Conservation (phyloP, 176 grass and related monocot species). For the Ensete glaucum region DNA sequence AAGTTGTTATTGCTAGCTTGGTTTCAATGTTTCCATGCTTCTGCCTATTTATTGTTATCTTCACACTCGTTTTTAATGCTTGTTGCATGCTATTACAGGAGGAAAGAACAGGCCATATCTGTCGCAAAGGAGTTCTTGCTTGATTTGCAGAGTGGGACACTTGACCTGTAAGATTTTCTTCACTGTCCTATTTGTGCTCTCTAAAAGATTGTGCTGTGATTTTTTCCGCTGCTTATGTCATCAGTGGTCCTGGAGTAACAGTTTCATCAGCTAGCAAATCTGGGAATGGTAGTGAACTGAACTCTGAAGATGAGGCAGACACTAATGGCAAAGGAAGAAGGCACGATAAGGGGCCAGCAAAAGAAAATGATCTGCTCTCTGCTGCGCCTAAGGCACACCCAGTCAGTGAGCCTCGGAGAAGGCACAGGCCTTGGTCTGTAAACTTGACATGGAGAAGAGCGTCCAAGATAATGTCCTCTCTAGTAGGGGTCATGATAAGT, state of each 20-base stretch:
- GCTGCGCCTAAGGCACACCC: slow-evolving; percentile 64
- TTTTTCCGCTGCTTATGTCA: neutral
- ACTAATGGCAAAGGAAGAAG: slow-evolving; percentile 63
- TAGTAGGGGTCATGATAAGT: slow-evolving; percentile 49
- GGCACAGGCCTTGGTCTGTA: slow-evolving; percentile 51
- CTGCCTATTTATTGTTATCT: neutral
- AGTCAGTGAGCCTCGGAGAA: slow-evolving; percentile 45
- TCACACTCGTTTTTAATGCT: neutral
- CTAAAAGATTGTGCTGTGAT: neutral
- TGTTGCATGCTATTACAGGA: slow-evolving; percentile 22
- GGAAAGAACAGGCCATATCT: slow-evolving; percentile 41
- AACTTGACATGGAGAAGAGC: slow-evolving; percentile 81
- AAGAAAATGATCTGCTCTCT: slow-evolving; percentile 63
- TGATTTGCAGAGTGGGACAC: slow-evolving; percentile 83
- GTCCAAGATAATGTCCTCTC: slow-evolving; percentile 63
- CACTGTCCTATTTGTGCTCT: neutral
- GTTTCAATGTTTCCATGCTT: neutral
- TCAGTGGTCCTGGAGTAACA: slow-evolving; percentile 66
- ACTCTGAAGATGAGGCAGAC: slow-evolving; percentile 84
- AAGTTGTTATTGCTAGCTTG: neutral
- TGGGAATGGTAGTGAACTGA: slow-evolving; percentile 55
- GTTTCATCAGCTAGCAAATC: slow-evolving; percentile 34
- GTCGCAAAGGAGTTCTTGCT: slow-evolving; percentile 69
- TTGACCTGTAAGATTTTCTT: slow-evolving; percentile 71
- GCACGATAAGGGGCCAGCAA: slow-evolving; percentile 42